phyloP scores from a whole-genome alignment of 371 early-diverging fungal genomes.

The Zopfochytrium polystomum region DNA sequence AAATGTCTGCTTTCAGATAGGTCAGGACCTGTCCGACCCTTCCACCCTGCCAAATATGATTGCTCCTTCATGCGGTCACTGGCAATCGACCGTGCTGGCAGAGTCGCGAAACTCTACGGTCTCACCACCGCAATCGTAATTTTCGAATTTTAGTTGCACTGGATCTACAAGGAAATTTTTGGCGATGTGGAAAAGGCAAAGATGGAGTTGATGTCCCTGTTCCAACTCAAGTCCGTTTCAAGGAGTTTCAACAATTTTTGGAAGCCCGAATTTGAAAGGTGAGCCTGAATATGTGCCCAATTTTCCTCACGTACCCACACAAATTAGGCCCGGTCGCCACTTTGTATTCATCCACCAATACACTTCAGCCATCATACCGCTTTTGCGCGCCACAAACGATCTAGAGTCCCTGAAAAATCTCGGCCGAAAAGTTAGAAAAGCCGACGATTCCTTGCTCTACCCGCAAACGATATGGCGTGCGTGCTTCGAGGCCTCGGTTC shows the following conservation, averaged over 20 bases:
- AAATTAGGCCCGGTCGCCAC: slow-evolving; percentile 57
- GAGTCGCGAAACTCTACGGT: no score
- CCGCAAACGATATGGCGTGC: slow-evolving; percentile 50
- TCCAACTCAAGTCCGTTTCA: slow-evolving; percentile 52
- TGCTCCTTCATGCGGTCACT: no score
- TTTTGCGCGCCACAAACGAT: slow-evolving; percentile 57
- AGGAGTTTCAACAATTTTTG: slow-evolving; percentile 62
- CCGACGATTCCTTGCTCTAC: slow-evolving; percentile 50
- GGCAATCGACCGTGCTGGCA: no score
- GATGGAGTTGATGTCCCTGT: slow-evolving; percentile 52
- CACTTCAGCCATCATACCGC: slow-evolving; percentile 54
- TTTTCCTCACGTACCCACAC: slow-evolving; percentile 1
- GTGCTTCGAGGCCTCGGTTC: slow-evolving; percentile 48
- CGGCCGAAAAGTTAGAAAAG: slow-evolving; percentile 57
- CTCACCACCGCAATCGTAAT: no score
- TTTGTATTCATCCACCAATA: slow-evolving; percentile 67
- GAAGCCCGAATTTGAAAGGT: slow-evolving; percentile 72
- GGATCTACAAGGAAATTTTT: slow-evolving; percentile 59
- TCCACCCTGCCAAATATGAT: no score
- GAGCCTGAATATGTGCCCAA: not conserved
- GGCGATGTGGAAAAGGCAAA: slow-evolving; percentile 59
- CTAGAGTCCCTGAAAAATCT: slow-evolving; percentile 55
- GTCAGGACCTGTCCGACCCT: no score
- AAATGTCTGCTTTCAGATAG: no score
- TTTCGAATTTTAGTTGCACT: no score